These are phyloP conservation scores for Echinosophora koreensis DNA, from an alignment of 306 rosid genomes.

Conservation along the genomic window DNA sequence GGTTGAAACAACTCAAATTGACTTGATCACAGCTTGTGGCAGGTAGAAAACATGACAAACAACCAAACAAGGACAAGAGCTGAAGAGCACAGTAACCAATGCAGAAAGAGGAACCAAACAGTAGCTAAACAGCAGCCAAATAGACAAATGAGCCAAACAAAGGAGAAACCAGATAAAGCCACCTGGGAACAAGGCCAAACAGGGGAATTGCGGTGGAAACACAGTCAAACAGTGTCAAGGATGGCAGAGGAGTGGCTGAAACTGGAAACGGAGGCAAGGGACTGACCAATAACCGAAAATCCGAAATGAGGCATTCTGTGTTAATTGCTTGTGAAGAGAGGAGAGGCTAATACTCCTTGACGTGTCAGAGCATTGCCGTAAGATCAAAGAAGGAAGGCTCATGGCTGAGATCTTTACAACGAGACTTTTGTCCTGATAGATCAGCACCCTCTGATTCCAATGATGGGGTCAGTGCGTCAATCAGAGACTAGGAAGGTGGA, in stretches of 20 bases:
- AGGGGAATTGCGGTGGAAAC: not conserved
- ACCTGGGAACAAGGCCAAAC: not conserved
- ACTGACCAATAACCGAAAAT: not conserved
- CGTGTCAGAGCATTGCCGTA: not conserved
- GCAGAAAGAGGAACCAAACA: not conserved
- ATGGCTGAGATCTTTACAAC: not conserved
- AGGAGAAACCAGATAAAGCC: not conserved
- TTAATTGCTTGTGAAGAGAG: not conserved
- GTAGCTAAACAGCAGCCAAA: not conserved
- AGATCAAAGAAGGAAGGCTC: not conserved
- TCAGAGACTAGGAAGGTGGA: not conserved
- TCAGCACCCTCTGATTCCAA: not conserved
- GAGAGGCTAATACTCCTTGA: constrained; percentile 15
- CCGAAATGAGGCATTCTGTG: not conserved
- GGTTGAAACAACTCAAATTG: not conserved
- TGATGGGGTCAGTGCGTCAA: not conserved
- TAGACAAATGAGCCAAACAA: not conserved
- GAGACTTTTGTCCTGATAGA: not conserved
- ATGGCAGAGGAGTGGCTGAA: not conserved
- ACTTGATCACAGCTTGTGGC: not conserved
- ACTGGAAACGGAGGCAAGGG: not conserved
- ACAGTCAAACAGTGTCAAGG: not conserved
- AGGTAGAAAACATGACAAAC: not conserved
- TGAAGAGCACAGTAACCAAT: not conserved
- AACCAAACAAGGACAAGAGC: not conserved